These are phyloP conservation scores for Xylariaceae sp. DNA, from an alignment of 2,329 filamentous ascomycete species.

Conservation along the genomic window DNA sequence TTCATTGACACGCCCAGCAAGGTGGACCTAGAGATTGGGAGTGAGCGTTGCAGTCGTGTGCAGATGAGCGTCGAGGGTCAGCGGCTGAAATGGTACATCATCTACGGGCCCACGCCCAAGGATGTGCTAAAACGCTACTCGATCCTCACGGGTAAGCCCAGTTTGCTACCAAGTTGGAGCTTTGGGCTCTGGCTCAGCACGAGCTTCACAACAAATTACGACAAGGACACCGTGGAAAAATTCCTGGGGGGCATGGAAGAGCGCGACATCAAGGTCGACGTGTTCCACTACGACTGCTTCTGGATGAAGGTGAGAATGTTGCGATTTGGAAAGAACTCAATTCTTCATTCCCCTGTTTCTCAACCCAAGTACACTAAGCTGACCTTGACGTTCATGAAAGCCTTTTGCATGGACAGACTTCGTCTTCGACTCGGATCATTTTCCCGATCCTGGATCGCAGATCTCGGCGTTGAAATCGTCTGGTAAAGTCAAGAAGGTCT, in stretches of 20 bases:
- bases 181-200: slow-evolving; percentile 74
- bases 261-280: slow-evolving; percentile 60
- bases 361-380: not conserved
- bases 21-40: slow-evolving; percentile 68
- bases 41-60: slow-evolving; percentile 64
- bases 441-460: slow-evolving; percentile 62
- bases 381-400: slow-evolving; percentile 4
- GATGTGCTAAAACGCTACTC: slow-evolving; percentile 65
- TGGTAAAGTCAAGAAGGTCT: slow-evolving; percentile 58
- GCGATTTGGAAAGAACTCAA: not conserved
- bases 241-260: slow-evolving; percentile 66
- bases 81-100: slow-evolving; percentile 67
- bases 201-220: slow-evolving; percentile 68
- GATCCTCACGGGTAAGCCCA: slow-evolving; percentile 59
- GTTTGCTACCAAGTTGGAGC: slow-evolving; percentile 65
- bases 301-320: slow-evolving; percentile 54
- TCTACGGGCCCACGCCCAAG: slow-evolving; percentile 66
- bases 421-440: slow-evolving; percentile 61
- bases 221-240: slow-evolving; percentile 60
- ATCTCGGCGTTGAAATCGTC: slow-evolving; percentile 59
- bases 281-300: slow-evolving; percentile 75
- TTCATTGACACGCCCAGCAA: slow-evolving; percentile 67
- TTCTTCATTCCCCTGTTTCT: not conserved
- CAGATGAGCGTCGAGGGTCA: slow-evolving; percentile 66
- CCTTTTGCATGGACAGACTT: slow-evolving; percentile 73